Evolutionary conservation across 2,329 filamentous ascomycete genomes (phyloP).

Genomic region (Penicillium sp.): DNA sequence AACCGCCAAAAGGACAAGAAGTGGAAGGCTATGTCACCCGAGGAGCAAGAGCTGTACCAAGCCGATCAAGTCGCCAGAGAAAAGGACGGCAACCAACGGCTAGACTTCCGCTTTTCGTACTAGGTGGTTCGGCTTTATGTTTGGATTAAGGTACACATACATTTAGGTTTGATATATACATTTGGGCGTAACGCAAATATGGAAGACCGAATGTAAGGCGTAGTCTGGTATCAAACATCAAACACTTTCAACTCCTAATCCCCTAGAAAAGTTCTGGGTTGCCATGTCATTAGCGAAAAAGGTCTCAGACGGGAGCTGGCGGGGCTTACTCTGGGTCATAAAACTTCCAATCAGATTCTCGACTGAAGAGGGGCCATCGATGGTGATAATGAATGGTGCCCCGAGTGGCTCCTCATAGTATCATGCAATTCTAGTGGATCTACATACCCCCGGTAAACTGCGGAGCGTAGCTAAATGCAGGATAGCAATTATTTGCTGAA

Average conservation of each 20-base stretch:
- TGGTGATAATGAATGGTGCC: neutral
- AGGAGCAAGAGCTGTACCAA: neutral
- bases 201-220: neutral
- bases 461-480: neutral
- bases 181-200: neutral
- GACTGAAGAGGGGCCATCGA: neutral
- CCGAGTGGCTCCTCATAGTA: neutral
- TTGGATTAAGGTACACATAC: neutral
- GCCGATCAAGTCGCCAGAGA: neutral
- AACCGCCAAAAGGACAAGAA: neutral
- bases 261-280: neutral
- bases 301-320: neutral
- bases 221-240: neutral
- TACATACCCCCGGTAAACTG: neutral
- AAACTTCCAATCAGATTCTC: neutral
- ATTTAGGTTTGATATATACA: neutral
- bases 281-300: neutral
- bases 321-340: neutral
- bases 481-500: neutral
- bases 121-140: neutral
- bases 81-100: neutral
- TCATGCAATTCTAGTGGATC: neutral
- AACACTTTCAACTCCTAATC: neutral
- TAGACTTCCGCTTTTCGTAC: neutral
- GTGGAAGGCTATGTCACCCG: neutral